phyloP scores from a whole-genome alignment of 23 red algal species.

The Porphyridium purpureum region DNA sequence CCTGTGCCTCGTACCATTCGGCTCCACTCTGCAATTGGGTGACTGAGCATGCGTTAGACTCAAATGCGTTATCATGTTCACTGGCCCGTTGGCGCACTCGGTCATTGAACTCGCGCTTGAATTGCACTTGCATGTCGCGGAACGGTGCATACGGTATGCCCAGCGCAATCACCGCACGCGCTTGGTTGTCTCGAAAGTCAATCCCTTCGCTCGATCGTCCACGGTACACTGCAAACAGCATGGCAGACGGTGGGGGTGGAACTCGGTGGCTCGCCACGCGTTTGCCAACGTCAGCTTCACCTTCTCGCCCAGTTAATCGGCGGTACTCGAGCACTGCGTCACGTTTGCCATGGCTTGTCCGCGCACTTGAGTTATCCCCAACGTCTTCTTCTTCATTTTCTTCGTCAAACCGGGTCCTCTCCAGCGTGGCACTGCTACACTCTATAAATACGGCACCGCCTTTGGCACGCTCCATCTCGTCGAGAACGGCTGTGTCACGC shows the following conservation, averaged over 20 bases:
- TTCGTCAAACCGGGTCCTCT: not conserved
- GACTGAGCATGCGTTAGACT: not conserved
- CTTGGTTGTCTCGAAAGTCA: slow-evolving; percentile 86
- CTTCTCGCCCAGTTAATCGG: slow-evolving; percentile 22
- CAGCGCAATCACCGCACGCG: slow-evolving; percentile 64
- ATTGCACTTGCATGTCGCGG: slow-evolving; percentile 47
- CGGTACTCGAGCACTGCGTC: slow-evolving; percentile 34
- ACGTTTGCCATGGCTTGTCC: not conserved
- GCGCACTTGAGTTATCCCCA: not conserved
- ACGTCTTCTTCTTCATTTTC: not conserved
- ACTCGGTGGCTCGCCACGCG: slow-evolving; percentile 27
- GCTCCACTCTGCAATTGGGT: slow-evolving; percentile 1
- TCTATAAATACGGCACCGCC: too few relatives aligned
- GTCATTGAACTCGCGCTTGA: not conserved
- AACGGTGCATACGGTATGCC: slow-evolving; percentile 81
- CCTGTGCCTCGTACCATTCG: slow-evolving; percentile 79
- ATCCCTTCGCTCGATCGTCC: slow-evolving; percentile 83
- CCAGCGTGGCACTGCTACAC: too few relatives aligned
- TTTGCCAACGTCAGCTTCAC: slow-evolving; percentile 61
- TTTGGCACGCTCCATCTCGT: too few relatives aligned
- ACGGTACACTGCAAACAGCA: slow-evolving; percentile 81
- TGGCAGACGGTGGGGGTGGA: slow-evolving; percentile 29
- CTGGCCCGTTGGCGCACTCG: not conserved
- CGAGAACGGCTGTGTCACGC: too few relatives aligned
- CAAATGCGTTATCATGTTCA: not conserved